phyloP scores from a whole-genome alignment of 2,329 filamentous ascomycete genomes.

The Cercospora sp. region DNA sequence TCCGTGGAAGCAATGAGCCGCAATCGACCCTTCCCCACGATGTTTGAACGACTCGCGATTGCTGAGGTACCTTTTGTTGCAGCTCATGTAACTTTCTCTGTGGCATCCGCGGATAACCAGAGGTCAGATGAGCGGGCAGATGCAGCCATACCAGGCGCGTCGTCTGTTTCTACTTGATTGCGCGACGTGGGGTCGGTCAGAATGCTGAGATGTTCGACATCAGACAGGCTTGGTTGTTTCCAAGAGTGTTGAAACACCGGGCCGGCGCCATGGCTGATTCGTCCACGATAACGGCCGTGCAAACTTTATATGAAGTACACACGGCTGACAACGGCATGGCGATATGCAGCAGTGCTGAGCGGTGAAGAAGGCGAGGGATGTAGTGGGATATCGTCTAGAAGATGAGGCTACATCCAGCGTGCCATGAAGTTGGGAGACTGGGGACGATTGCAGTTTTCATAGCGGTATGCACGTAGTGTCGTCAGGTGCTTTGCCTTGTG shows the following conservation, averaged over 20 bases:
- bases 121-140: neutral
- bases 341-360: neutral
- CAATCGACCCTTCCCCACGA: neutral
- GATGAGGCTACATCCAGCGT: neutral
- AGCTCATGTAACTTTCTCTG: neutral
- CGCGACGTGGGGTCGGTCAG: neutral
- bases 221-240: neutral
- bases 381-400: constrained; percentile 3
- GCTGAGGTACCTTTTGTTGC: neutral
- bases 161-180: neutral
- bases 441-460: neutral
- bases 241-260: neutral
- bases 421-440: neutral
- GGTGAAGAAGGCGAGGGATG: constrained; percentile 9
- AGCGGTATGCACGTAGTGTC: neutral
- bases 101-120: neutral
- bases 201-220: neutral
- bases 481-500: neutral
- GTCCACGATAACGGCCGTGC: neutral
- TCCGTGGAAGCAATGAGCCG: neutral
- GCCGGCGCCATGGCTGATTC: neutral
- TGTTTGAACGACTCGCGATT: neutral
- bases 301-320: constrained; percentile 5
- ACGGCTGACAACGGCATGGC: constrained; percentile 2
- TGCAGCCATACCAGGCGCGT: neutral